Base-by-base conservation (phyloP, 2,329 filamentous ascomycete species). In the Hymenotorrendiella dingleyae region DNA sequence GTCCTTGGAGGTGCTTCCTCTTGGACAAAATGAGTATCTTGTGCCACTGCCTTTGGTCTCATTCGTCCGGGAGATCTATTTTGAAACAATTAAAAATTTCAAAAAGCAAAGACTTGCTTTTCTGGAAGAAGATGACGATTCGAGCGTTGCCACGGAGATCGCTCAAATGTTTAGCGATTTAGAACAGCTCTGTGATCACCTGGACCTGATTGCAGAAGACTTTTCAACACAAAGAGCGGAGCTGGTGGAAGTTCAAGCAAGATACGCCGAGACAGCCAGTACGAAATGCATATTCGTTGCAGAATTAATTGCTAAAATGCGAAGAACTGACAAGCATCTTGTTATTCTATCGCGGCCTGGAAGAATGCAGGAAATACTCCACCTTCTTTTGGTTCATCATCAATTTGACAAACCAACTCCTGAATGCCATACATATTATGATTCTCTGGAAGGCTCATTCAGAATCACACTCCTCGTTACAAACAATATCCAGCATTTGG, bases 271-370 rank as follows among this genome's bases (percentile, higher is more conserved):
- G 42, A 71, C 71, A 40, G 71, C 74, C 8, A 82, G 78, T 57
- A 64, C 74, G 42, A 83, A 83, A 51, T 78, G 75, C 51, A 70
- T 68, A 23, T 82, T 83, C 50, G 53, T 81, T 5, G 71, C 68
- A 33, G 75, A 80, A 48, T 62, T 83, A 3, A 56, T 81, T 22
- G 62, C 70, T 16, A 54, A 60, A 7, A 55, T 80, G 9, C 54
- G 57, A n/a, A 58, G 63, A 12, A 58, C 63, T 10, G 64, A 70
- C 9, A 69, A 66, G 27, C 72, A 69, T 26, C 58, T 82, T 6
- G 60, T 80, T 11, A 68, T 83, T 19, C 54, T 82, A 9, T 73
- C 68, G 7, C 71, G 71, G 16, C 68, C 71, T 5, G 67, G 68
- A 8, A 64, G 67, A 22, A 62, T 76, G 6, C 60, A 76, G 29